Base-by-base conservation (phyloP, 1,284 basidiomycete genomes). In the Neolentinus lepideus region DNA sequence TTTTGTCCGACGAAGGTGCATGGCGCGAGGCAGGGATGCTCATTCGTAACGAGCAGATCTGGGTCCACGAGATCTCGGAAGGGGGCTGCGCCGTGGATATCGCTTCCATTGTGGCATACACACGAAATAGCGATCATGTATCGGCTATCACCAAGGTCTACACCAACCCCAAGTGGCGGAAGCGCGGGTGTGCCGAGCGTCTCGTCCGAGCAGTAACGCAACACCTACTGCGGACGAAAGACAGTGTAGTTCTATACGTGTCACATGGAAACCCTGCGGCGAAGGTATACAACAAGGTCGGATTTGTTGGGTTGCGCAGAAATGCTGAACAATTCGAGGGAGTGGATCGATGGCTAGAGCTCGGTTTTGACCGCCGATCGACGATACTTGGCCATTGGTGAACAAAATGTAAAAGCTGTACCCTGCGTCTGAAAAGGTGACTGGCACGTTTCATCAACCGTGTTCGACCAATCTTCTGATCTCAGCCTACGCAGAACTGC, bases 101-200 rank as follows among this genome's bases (percentile, higher is more conserved):
- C 29, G 83, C 86, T 1, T 88, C 76, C 16, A 79, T 90, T 35
- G 83, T 83, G 1, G 84, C 84, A 11, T 78, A 76, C 45, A 85
- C 84, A 2, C 71, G 85, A 2, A 78, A 77, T 56, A 79, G 71
- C 36, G 69, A 72, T 2, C 71, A 61, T 10, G 75, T 81, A 10
- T 78, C 78, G 9, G 79, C 81, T 0, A 84, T 87, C 51, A 84
- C 81, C 45, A 88, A 88, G 63, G 85, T 88, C 0, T 82, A 73
- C 62, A 87, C 85, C 1, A 73, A 76, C 58, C 74, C 78, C 0
- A 35, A 60, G 0, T 83, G 75, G 72, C 71, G 81, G 29, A 68
- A 76, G 9, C 67, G 66, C 1, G 77, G 80, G 1, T 84, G 76
- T 62, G 85, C 84, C 0, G 77, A 80, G 62, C 72, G 77, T 16